Conservation (phyloP, 1,284 basidiomycete genomes). For the Ceratobasidium sp. region DNA sequence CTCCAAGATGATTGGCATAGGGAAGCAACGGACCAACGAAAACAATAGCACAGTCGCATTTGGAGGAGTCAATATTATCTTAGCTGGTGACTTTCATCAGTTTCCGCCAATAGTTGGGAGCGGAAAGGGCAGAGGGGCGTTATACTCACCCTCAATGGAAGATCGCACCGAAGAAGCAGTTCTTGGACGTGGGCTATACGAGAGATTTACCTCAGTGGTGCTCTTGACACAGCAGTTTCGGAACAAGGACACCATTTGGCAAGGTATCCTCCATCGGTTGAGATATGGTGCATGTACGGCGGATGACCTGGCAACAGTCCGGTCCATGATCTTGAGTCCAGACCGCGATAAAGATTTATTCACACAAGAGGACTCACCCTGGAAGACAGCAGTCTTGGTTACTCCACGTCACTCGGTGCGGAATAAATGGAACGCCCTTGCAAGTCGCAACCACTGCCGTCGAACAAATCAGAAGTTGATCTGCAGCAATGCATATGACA, state of each 20-base stretch:
- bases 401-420: slow-evolving; percentile 56
- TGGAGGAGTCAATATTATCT: slow-evolving; percentile 46
- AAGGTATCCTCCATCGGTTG: slow-evolving; percentile 52
- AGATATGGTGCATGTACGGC: slow-evolving; percentile 50
- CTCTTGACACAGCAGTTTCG: slow-evolving; percentile 55
- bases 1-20: slow-evolving; percentile 24
- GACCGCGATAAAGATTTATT: no score
- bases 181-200: neutral
- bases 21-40: slow-evolving; percentile 17
- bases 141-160: neutral
- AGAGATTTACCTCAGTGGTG: slow-evolving; percentile 52
- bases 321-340: slow-evolving; percentile 48
- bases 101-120: slow-evolving; percentile 41
- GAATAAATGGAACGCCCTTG: slow-evolving; percentile 53
- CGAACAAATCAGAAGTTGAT: slow-evolving; percentile 31
- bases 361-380: slow-evolving; percentile 39
- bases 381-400: slow-evolving; percentile 52
- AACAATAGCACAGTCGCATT: slow-evolving; percentile 13
- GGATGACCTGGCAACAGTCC: slow-evolving; percentile 52
- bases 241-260: slow-evolving; percentile 54
- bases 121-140: neutral
- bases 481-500: neutral
- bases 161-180: neutral
- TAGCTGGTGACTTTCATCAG: slow-evolving; percentile 47
- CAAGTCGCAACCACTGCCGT: slow-evolving; percentile 48